A percentile compares a stretch with the other conserved stretches of the same genome.
Evolutionary conservation across 441 rosid species (phyloP).

Genomic region (Adansonia rubrostipa): DNA sequence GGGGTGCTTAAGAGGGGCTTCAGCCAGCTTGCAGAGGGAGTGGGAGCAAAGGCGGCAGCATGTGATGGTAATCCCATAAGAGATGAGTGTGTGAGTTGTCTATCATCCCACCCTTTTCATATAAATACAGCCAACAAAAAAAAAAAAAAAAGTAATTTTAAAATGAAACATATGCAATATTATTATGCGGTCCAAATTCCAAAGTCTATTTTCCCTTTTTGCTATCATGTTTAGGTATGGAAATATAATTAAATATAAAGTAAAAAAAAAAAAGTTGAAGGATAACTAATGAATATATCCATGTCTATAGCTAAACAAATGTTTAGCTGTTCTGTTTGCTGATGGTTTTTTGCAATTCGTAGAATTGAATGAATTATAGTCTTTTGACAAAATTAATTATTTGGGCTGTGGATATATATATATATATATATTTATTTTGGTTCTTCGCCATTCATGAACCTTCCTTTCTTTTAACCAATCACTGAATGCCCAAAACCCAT

Average conservation of each 20-base stretch:
- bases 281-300: neutral
- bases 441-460: neutral
- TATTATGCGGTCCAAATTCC: neutral
- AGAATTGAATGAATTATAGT: neutral
- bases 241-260: neutral
- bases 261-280: neutral
- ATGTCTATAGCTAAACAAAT: neutral
- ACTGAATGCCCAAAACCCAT: neutral
- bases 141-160: neutral
- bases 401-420: neutral
- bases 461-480: neutral
- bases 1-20: conserved; percentile 3
- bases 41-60: conserved; percentile 34
- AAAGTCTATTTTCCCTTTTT: neutral
- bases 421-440: no score
- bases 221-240: neutral
- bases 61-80: conserved; percentile 35
- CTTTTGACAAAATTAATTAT: neutral
- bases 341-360: neutral
- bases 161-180: neutral
- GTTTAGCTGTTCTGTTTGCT: neutral
- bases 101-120: conserved; percentile 27
- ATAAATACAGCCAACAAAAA: neutral
- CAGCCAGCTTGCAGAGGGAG: neutral
- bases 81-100: conserved; percentile 43